phyloP scores from a whole-genome alignment of 805 yeast genomes.

The Kazachstania africana region DNA sequence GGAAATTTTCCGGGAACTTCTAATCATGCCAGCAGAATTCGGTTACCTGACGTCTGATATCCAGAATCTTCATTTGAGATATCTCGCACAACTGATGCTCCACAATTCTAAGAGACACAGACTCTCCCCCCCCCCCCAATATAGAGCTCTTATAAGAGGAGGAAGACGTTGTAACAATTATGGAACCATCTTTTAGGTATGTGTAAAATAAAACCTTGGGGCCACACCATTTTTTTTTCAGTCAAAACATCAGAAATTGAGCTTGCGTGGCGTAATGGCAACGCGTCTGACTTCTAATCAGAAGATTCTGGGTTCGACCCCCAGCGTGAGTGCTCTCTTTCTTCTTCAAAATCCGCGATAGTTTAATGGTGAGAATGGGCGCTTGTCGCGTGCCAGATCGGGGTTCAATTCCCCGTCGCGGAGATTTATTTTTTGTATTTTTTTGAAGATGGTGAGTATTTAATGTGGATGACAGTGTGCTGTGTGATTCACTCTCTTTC shows the following conservation, averaged over 20 bases:
- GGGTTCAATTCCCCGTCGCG: constrained; percentile 1
- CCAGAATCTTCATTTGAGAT: too few species aligned
- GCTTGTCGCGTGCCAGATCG: constrained; percentile 1
- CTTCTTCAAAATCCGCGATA: constrained; percentile 1
- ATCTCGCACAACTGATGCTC: too few species aligned
- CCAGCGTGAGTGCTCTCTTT: constrained; percentile 35
- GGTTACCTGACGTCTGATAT: too few species aligned
- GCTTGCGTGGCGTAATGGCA: constrained; percentile 48
- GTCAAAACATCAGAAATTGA: constrained; percentile 7
- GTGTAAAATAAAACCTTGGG: too few species aligned
- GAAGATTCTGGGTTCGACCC: constrained; percentile 47
- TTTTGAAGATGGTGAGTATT: background rate
- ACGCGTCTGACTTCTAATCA: constrained; percentile 47
- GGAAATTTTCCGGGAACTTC: too few species aligned
- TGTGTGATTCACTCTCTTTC: background rate
- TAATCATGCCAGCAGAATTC: too few species aligned
- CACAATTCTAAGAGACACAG: too few species aligned
- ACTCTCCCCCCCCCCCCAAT: too few species aligned
- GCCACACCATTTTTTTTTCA: too few species aligned
- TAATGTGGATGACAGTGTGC: background rate
- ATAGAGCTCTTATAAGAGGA: too few species aligned
- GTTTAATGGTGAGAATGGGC: constrained; percentile 1
- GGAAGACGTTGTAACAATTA: too few species aligned
- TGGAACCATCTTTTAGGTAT: too few species aligned
- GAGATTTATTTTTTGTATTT: background rate